Base-by-base conservation (phyloP, 2,329 filamentous ascomycete genomes). In the Rhinocladiella mackenziei region DNA sequence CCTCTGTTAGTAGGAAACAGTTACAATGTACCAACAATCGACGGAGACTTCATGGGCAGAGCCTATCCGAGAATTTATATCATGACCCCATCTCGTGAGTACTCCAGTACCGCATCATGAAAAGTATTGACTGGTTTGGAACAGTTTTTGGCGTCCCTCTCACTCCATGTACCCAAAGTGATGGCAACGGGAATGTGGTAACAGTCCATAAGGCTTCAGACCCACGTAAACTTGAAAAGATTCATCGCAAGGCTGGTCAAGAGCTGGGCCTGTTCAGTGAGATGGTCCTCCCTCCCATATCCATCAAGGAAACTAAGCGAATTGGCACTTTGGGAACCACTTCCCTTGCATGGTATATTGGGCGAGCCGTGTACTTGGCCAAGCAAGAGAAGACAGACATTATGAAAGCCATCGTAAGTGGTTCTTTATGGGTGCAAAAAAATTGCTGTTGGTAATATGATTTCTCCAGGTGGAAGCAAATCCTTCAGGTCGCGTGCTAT, bases 1-100 rank as follows among this genome's bases (percentile, higher is more conserved):
- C 72, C 75, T 66, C 81, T 63, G 68, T 78, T 5, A 59, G 80
- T 4, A 75, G 77, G 5, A 38, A 43, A 52, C 11, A 48, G 47
- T 17, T 51, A 20, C 50, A 48, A 25, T 41, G 56, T 35, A 13
- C 65, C 68, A 7, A 62, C 66, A 2, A 60, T 72, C 13, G 69
- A 73, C 44, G 69, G 60, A 2, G 70, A 72, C 47, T 68, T 60
- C 55, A 72, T 73, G 68, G 62, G 59, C 49, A 49, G 23, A 48
- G 46, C 20, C 15, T 48, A 45, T 29, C 36, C 45, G 4, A 14
- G 38, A 18, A 36, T 38, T 28, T 38, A 22, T 7, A 36, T 41
- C 15, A 30, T 23, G 19, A 40, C 34, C 22, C 33, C 31, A 3
- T 18, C 25, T 28, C 25, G 40, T 37, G 20, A 39, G 42, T 7